Evolutionary conservation across 352 stramenopile genomes (phyloP).

Genomic region (Phytophthora meadii): DNA sequence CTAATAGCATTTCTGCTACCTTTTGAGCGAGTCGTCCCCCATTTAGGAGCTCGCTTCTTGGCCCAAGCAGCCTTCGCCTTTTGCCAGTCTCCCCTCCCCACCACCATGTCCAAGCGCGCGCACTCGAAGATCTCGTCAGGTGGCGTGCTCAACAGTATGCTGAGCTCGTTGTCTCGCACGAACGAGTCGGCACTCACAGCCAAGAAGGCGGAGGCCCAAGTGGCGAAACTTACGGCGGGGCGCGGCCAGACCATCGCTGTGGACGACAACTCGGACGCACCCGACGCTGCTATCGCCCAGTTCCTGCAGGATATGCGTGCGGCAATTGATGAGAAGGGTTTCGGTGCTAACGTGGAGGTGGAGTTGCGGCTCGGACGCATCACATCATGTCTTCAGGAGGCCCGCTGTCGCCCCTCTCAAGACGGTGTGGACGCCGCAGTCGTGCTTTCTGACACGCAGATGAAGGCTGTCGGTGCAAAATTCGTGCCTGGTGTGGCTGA

Average conservation of each 20-base stretch:
- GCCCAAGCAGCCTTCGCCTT: slow-evolving; percentile 8
- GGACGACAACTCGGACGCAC: slow-evolving; percentile 67
- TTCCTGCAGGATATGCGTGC: slow-evolving; percentile 85
- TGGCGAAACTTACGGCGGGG: slow-evolving; percentile 74
- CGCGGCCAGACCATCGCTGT: slow-evolving; percentile 77
- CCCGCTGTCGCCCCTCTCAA: slow-evolving; percentile 74
- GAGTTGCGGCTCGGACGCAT: slow-evolving; percentile 87
- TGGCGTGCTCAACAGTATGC: slow-evolving; percentile 66
- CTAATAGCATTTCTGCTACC: too few relatives aligned
- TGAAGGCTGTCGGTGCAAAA: slow-evolving; percentile 81
- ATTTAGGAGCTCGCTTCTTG: slow-evolving; percentile 14
- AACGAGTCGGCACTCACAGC: slow-evolving; percentile 81
- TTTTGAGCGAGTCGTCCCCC: slow-evolving; percentile 5
- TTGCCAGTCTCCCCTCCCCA: slow-evolving; percentile 2
- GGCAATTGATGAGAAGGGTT: slow-evolving; percentile 79
- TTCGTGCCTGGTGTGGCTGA: slow-evolving; percentile 81
- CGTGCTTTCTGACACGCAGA: slow-evolving; percentile 73
- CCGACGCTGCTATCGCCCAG: slow-evolving; percentile 79
- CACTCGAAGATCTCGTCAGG: slow-evolving; percentile 54
- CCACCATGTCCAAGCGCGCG: slow-evolving; percentile 71
- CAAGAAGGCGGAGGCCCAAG: slow-evolving; percentile 76
- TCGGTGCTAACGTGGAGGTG: slow-evolving; percentile 82
- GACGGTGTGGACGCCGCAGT: slow-evolving; percentile 79
- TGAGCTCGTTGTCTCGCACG: slow-evolving; percentile 76
- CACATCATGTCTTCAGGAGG: slow-evolving; percentile 77